A percentile compares a stretch with the other conserved stretches of the same genome.
Conservation (phyloP, 306 rosid species). For the Sindora glabra region DNA sequence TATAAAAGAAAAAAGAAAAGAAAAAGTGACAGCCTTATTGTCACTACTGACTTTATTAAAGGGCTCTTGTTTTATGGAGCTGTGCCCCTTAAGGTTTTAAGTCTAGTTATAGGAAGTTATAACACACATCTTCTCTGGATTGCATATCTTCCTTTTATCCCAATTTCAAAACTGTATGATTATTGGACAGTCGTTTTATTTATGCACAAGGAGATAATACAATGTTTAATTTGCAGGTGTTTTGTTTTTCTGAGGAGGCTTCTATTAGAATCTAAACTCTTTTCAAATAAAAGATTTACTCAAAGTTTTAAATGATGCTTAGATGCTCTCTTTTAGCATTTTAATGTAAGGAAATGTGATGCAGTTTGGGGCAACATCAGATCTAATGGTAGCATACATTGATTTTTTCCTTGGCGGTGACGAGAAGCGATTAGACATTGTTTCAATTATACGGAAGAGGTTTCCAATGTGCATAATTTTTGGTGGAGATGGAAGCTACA, state of each 20-base stretch:
- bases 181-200: background rate
- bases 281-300: background rate
- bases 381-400: slow-evolving; percentile 88
- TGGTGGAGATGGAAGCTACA: slow-evolving; percentile 97
- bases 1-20: too few relatives aligned
- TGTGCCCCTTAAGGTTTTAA: too few relatives aligned
- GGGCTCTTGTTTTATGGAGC: too few relatives aligned
- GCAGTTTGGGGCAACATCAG: slow-evolving; percentile 95
- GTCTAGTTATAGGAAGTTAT: too few relatives aligned
- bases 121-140: background rate
- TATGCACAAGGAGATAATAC: background rate
- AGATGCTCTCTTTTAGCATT: background rate
- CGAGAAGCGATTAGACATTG: slow-evolving; percentile 89
- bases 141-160: slow-evolving; percentile 9
- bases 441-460: slow-evolving; percentile 88
- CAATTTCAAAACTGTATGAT: background rate
- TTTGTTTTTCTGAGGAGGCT: background rate
- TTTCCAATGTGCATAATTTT: slow-evolving; percentile 96
- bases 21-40: too few relatives aligned
- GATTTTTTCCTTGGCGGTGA: slow-evolving; percentile 99
- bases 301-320: slow-evolving; percentile 4
- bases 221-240: background rate
- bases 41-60: too few relatives aligned
- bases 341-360: slow-evolving; percentile 23
- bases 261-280: slow-evolving; percentile 5